Conservation (phyloP, 106 monocot species). For the Dendrobium catenatum region DNA sequence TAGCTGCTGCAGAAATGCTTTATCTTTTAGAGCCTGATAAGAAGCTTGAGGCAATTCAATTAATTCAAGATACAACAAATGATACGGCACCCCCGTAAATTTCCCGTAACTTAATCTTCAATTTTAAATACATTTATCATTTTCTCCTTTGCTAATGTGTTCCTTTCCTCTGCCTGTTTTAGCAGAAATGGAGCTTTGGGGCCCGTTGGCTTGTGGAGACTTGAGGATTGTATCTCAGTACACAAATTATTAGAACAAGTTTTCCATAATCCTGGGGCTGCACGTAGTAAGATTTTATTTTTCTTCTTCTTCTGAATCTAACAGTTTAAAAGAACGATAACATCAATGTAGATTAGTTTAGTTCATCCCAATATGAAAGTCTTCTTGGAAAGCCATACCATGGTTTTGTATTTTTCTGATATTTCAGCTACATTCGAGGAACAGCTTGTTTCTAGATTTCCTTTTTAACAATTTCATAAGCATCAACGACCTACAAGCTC, state of each 20-base stretch:
- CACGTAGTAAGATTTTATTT: slow-evolving; percentile 52
- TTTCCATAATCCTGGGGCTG: slow-evolving; percentile 50
- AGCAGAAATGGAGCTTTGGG: slow-evolving; percentile 45
- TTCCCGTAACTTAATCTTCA: background rate
- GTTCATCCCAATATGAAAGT: background rate
- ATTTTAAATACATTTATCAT: background rate
- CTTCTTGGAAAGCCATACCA: background rate
- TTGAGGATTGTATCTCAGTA: slow-evolving; percentile 64
- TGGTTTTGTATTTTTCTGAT: background rate
- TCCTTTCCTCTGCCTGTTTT: slow-evolving; percentile 2
- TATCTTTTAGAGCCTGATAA: slow-evolving; percentile 64
- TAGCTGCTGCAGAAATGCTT: slow-evolving; percentile 84
- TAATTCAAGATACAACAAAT: slow-evolving; percentile 72
- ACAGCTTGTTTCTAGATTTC: background rate
- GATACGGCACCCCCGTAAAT: slow-evolving; percentile 22
- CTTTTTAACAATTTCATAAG: background rate
- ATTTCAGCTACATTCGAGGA: background rate
- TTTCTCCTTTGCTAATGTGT: background rate
- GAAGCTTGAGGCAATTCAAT: slow-evolving; percentile 69
- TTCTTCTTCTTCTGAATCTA: background rate
- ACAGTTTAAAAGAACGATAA: background rate
- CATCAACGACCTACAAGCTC: too few species aligned
- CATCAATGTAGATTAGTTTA: background rate
- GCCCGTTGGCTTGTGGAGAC: slow-evolving; percentile 56
- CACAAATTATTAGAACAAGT: slow-evolving; percentile 64